Evolutionary conservation across 2,329 filamentous ascomycete species (phyloP), one percentile per base, ranked within the genome.

Genomic region (Pochonia chlamydosporia): DNA sequence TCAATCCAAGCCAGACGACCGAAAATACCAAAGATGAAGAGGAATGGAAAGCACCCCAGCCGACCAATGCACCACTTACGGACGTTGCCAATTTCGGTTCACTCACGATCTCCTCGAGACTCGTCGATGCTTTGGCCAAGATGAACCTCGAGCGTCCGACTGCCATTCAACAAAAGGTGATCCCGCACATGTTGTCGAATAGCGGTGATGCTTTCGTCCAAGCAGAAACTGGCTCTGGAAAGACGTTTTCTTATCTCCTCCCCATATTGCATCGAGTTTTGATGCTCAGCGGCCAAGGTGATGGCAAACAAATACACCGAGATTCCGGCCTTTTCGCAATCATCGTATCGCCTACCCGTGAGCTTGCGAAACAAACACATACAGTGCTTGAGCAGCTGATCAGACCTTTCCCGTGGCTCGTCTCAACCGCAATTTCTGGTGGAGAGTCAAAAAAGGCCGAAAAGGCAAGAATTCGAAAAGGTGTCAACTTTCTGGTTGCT

Each of bases 151-250:
- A 91, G 62, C 87, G 89, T 0, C 93, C 93, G 5, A 99, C 93
- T 0, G 89, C 89, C 1, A 96, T 99, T 62, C 93, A 99, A 68
- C 91, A 91, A 58, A 89, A 88, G 52, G 86, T 92, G 1, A 84
- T 99, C 33, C 78, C 87, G 36, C 84, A 93, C 57, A 70, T 99
- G 51, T 68, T 95, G 39, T 83, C 83, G 36, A 84, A 86, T 45
- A 87, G 95, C 57, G 84, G 81, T 40, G 93, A 99, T 71, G 91
- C 91, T 2, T 99, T 99, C 59, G 85, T 99, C 28, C 93, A 97
- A 64, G 95, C 93, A 3, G 87, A 99, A 69, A 99, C 93, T 0
- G 93, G 93, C 56, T 99, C 93, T 0, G 93, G 93, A 69, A 99
- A 99, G 71, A 99, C 93, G 0, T 71, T 99, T 50, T 89, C 93